Evolutionary conservation across 257 asterid genomes (phyloP).

Genomic region (Gentiana macrophylla): DNA sequence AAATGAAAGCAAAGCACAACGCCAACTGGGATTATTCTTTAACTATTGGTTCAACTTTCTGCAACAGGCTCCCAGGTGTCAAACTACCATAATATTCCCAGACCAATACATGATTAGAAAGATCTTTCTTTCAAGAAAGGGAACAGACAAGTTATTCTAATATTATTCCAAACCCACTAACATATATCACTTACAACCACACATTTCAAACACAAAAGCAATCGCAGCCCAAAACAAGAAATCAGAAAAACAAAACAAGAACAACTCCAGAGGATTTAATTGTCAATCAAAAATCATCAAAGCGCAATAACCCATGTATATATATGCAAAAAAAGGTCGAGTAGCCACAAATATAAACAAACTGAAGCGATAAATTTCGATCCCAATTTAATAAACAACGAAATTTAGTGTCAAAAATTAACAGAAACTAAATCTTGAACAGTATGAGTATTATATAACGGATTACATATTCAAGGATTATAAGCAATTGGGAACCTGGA

Average conservation of each 20-base stretch:
- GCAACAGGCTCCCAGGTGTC: constrained; percentile 14
- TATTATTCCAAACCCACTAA: constrained; percentile 37
- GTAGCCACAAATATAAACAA: not conserved
- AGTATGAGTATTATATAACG: not conserved
- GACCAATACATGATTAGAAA: constrained; percentile 1
- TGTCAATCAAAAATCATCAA: too few species aligned
- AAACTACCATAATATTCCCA: constrained; percentile 15
- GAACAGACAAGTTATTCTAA: not conserved
- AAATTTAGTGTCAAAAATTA: too few species aligned
- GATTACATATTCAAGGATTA: constrained; percentile 2
- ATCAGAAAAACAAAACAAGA: constrained; percentile 1
- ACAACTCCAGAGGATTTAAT: not conserved
- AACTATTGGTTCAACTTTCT: constrained; percentile 9
- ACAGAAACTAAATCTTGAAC: not conserved
- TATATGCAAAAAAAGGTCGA: too few species aligned
- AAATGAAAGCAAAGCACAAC: not conserved
- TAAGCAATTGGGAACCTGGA: constrained; percentile 10
- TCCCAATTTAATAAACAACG: too few species aligned
- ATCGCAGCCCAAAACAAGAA: constrained; percentile 12
- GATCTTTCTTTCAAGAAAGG: too few species aligned
- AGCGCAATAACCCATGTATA: too few species aligned
- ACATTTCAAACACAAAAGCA: constrained; percentile 11
- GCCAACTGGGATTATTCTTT: constrained; percentile 3
- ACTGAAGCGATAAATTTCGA: not conserved
- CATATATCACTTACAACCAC: constrained; percentile 8